A percentile compares a stretch with the other conserved stretches of the same genome.
Conservation (phyloP, 768 basidiomycete species). For the Imleria badia region DNA sequence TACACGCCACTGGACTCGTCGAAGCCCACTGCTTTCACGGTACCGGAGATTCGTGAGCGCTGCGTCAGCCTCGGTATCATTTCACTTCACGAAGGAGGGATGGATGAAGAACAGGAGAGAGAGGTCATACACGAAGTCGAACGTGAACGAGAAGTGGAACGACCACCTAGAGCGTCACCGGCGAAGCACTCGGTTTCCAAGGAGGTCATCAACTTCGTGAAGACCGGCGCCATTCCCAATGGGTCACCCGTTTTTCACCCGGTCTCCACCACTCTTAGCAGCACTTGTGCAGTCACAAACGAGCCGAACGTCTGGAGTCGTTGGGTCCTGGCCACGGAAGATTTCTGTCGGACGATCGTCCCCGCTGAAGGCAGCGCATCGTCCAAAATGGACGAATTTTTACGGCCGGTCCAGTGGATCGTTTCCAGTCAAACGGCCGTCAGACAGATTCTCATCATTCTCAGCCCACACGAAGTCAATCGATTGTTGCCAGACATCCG, state of each 20-base stretch:
- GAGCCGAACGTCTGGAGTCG: constrained; percentile 22
- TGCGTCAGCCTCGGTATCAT: constrained; percentile 29
- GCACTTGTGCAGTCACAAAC: constrained; percentile 6
- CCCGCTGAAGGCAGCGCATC: background rate
- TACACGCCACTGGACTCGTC: constrained; percentile 20
- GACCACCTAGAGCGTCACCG: constrained; percentile 31
- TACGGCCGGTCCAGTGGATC: constrained; percentile 46
- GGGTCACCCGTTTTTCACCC: constrained; percentile 18
- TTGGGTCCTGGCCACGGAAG: constrained; percentile 13
- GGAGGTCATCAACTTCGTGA: constrained; percentile 8
- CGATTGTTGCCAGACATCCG: constrained; percentile 37
- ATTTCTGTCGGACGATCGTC: constrained; percentile 13
- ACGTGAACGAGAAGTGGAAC: constrained; percentile 38
- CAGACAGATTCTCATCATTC: constrained; percentile 31
- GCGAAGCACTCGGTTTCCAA: constrained; percentile 17
- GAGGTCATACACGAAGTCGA: constrained; percentile 45
- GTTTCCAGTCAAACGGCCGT: constrained; percentile 34
- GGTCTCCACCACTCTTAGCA: constrained; percentile 10
- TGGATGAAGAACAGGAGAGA: constrained; percentile 49
- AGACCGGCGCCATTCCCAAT: constrained; percentile 24
- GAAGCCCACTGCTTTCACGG: background rate
- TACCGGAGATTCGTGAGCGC: constrained; percentile 26
- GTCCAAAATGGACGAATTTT: constrained; percentile 29
- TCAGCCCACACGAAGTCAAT: constrained; percentile 44
- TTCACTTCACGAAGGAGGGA: constrained; percentile 14